Conservation (phyloP, 2,329 filamentous ascomycete genomes). For the Colletotrichum musicola region DNA sequence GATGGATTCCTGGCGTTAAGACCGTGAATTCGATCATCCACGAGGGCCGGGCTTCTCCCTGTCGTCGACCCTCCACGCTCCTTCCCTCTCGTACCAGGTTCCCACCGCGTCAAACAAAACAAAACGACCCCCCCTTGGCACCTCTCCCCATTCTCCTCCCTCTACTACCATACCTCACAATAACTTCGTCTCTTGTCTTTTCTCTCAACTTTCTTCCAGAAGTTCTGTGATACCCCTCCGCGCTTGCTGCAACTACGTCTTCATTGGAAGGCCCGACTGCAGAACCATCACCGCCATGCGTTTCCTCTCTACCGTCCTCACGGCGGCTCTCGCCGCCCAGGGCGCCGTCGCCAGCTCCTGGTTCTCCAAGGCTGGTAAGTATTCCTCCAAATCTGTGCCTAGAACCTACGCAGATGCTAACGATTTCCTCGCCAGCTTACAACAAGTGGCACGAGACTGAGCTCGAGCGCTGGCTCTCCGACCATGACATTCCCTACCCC, state of each 20-base stretch:
- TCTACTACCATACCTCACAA: slow-evolving; percentile 18
- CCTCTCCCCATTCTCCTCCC: slow-evolving; percentile 10
- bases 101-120: slow-evolving; percentile 37
- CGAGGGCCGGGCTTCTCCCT: slow-evolving; percentile 23
- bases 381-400: neutral
- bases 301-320: slow-evolving; percentile 77
- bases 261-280: slow-evolving; percentile 32
- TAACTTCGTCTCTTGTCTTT: slow-evolving; percentile 22
- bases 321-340: slow-evolving; percentile 79
- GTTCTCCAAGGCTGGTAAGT: slow-evolving; percentile 87
- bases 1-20: slow-evolving; percentile 40
- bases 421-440: slow-evolving; percentile 73
- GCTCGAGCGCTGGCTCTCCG: slow-evolving; percentile 95
- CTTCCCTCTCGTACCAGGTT: slow-evolving; percentile 3
- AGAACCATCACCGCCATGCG: slow-evolving; percentile 72
- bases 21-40: slow-evolving; percentile 19
- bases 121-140: slow-evolving; percentile 36
- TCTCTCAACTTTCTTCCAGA: slow-evolving; percentile 38
- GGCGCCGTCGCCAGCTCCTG: slow-evolving; percentile 80
- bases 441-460: slow-evolving; percentile 99
- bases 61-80: slow-evolving; percentile 23
- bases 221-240: slow-evolving; percentile 31
- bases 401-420: neutral
- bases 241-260: slow-evolving; percentile 10
- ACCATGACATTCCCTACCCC: slow-evolving; percentile 93